Evolutionary conservation across 2,329 filamentous ascomycete genomes (phyloP).

Genomic region (Aschersonia sp.): DNA sequence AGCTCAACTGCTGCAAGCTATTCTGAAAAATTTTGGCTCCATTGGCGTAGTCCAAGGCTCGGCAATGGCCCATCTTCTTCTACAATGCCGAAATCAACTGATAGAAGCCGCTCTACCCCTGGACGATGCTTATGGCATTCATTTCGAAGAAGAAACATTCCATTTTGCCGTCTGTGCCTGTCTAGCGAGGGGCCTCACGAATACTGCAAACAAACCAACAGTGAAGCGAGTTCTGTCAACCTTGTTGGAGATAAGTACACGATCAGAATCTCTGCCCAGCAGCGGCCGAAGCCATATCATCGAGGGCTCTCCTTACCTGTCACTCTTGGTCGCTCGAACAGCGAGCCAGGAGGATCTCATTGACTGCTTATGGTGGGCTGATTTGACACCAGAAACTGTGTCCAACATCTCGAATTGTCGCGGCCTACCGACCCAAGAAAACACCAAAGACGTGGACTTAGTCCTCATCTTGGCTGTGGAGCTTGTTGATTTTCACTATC

Average conservation of each 20-base stretch:
- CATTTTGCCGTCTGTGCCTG: slow-evolving; percentile 53
- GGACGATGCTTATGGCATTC: slow-evolving; percentile 51
- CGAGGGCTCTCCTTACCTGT: slow-evolving; percentile 40
- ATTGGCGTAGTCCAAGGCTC: slow-evolving; percentile 43
- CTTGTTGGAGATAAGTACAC: slow-evolving; percentile 32
- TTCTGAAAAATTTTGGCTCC: slow-evolving; percentile 48
- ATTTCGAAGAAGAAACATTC: slow-evolving; percentile 49
- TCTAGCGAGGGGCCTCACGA: slow-evolving; percentile 47
- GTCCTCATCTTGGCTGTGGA: slow-evolving; percentile 48
- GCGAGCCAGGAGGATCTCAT: slow-evolving; percentile 43
- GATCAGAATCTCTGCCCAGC: slow-evolving; percentile 2
- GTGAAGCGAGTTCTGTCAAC: slow-evolving; percentile 46
- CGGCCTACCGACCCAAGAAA: slow-evolving; percentile 18
- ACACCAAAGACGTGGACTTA: slow-evolving; percentile 45
- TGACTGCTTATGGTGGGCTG: slow-evolving; percentile 46
- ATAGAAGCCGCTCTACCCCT: slow-evolving; percentile 47
- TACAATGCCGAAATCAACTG: slow-evolving; percentile 44
- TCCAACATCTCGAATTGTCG: slow-evolving; percentile 10
- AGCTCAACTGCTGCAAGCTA: slow-evolving; percentile 48
- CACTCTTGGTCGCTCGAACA: slow-evolving; percentile 42
- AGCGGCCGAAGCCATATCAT: slow-evolving; percentile 7
- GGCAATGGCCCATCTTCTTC: slow-evolving; percentile 42
- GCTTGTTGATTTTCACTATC: slow-evolving; percentile 49
- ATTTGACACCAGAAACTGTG: slow-evolving; percentile 29
- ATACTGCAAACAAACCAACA: slow-evolving; percentile 42